Percentiles rank a stretch among this genome's conserved stretches.
Evolutionary conservation across 2,329 filamentous ascomycete genomes (phyloP).

Genomic region (Sporothrix globosa): DNA sequence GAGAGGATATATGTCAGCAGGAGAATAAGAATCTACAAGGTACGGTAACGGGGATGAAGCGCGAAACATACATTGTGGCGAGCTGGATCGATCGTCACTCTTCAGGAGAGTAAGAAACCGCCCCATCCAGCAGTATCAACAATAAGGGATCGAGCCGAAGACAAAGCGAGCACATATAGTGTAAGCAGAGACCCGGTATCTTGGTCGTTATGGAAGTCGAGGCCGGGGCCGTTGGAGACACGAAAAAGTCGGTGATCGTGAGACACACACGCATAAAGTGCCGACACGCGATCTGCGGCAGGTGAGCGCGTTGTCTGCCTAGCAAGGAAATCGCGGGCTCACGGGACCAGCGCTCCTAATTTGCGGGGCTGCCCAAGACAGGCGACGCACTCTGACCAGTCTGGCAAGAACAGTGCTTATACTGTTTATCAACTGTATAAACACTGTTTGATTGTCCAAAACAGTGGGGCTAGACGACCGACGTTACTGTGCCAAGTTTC

Average conservation of each 20-base stretch:
- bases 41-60: neutral
- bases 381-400: neutral
- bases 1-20: neutral
- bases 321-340: conserved; percentile 31
- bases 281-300: neutral
- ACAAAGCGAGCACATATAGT: neutral
- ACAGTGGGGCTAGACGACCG: neutral
- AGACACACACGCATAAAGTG: conserved; percentile 5
- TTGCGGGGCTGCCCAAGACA: neutral
- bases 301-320: conserved; percentile 34
- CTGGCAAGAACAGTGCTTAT: neutral
- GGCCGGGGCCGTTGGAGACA: neutral
- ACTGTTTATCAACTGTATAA: neutral
- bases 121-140: conserved; percentile 2
- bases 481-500: conserved; percentile 9
- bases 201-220: neutral
- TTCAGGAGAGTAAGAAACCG: neutral
- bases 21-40: neutral
- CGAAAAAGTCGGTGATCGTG: conserved; percentile 12
- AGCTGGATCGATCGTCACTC: neutral
- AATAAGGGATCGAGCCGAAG: neutral
- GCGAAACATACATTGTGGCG: conserved; percentile 15
- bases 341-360: conserved; percentile 30
- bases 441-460: neutral
- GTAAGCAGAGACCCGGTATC: neutral